Evolutionary conservation across 495 filamentous ascomycete species (phyloP).

Genomic region (Halenospora varia): DNA sequence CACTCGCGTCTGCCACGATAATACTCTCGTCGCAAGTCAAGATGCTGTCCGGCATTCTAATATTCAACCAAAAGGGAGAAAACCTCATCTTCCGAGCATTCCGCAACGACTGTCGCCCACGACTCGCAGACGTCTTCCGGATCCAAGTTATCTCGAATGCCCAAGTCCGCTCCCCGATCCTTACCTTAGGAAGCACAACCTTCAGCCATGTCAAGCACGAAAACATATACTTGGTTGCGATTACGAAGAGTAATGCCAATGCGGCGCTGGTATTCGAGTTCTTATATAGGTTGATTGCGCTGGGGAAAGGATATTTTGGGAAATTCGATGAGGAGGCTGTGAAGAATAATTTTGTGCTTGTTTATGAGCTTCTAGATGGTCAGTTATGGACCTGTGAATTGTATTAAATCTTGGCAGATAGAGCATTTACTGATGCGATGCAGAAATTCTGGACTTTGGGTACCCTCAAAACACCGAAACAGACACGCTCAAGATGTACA

Average conservation of each 20-base stretch:
- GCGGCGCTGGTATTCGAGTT: conserved; percentile 98
- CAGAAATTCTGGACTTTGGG: conserved; percentile 98
- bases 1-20: neutral
- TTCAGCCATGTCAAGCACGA: conserved; percentile 99
- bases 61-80: conserved; percentile 99
- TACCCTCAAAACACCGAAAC: conserved; percentile 99
- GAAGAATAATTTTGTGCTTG: conserved; percentile 98
- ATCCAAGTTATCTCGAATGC: conserved; percentile 99
- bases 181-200: conserved; percentile 95
- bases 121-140: conserved; percentile 97
- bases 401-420: neutral
- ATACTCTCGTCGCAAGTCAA: conserved; percentile 27
- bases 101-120: conserved; percentile 93
- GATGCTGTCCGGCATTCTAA: conserved; percentile 94
- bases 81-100: conserved; percentile 99
- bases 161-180: conserved; percentile 94
- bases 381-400: conserved; percentile 18
- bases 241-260: conserved; percentile 99
- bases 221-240: conserved; percentile 97
- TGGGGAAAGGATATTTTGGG: conserved; percentile 95
- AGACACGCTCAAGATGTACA: conserved; percentile 99
- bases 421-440: conserved; percentile 5
- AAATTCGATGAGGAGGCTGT: conserved; percentile 99
- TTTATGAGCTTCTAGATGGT: conserved; percentile 98
- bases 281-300: conserved; percentile 81